Base-by-base conservation (phyloP, 202 grass and related monocot species). In the Digitaria exilis region DNA sequence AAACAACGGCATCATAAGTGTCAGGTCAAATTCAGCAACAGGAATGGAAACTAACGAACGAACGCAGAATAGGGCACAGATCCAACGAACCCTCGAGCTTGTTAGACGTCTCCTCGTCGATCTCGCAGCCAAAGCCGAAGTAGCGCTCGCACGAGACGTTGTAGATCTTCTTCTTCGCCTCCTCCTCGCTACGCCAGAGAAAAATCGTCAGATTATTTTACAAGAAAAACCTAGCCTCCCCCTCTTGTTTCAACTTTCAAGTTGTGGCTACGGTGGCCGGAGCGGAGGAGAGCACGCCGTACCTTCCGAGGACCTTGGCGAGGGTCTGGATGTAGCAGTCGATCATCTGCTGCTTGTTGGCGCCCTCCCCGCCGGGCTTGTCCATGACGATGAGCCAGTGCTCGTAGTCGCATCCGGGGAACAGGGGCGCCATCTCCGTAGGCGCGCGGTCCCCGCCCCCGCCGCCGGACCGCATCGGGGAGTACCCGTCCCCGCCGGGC, bases 361-460 rank as follows among this genome's bases (percentile, higher is more conserved):
- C 94, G 32, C 84, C 84, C 66, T 94, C 90, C 4, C 91, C 90
- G 0, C 94, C 94, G 15, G 92, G 94, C 81, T 97, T 97, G 85
- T 97, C 94, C 94, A 94, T 97, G 21, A 97, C 92, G 75, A 97
- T 97, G 62, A 97, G 82, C 94, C 94, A 97, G 85, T 97, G 94
- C 83, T 94, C 90, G 70, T 94, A 97, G 86, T 97, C 94, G 74
- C 94, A 97, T 2, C 94, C 94, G 0, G 94, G 94, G 65, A 97
- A 97, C 9, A 97, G 87, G 66, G 91, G 94, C 34, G 85, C 87
- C 94, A 94, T 94, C 87, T 97, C 91, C 11, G 85, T 80, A 28
- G 91, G 94, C 62, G 87, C 77, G 39, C 89, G 82, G 57, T 94
- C 89, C 4, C 87, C 76, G 10, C 81, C 82, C 69, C n/a, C 89